These are phyloP conservation scores for Neopestalotiopsis clavispora DNA, from an alignment of 2,329 filamentous ascomycete genomes.

Conservation along the genomic window DNA sequence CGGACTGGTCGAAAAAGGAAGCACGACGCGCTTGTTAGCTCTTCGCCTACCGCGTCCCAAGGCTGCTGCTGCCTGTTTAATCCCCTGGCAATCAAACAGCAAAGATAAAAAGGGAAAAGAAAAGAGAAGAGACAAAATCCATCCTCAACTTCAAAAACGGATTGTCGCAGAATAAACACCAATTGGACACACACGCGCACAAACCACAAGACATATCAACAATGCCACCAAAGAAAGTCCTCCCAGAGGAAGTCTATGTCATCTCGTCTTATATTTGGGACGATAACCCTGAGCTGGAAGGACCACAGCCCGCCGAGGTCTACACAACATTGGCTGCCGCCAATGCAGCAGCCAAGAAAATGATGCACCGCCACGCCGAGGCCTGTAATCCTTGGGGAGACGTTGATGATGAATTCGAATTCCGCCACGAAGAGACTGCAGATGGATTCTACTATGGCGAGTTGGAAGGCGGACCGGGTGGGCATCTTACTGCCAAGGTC, in stretches of 20 bases:
- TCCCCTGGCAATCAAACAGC: neutral
- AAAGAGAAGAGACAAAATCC: neutral
- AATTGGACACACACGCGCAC: too few species aligned
- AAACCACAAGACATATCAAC: neutral
- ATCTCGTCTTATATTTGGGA: constrained; percentile 20
- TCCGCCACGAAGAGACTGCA: neutral
- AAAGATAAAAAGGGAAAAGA: neutral
- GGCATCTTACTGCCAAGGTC: constrained; percentile 2
- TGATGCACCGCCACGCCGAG: constrained; percentile 18
- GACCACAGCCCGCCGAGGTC: constrained; percentile 17
- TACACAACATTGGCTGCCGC: constrained; percentile 17
- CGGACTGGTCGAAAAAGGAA: neutral
- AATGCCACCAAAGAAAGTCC: constrained; percentile 12
- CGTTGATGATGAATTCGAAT: constrained; percentile 5
- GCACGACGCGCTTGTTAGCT: neutral
- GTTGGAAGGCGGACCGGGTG: neutral
- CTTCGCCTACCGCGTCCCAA: neutral
- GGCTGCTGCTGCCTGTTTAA: neutral
- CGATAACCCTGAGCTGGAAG: constrained; percentile 14
- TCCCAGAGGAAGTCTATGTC: constrained; percentile 17
- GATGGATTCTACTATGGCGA: constrained; percentile 9
- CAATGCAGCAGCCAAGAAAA: constrained; percentile 19
- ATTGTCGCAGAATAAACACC: neutral
- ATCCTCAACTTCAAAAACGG: neutral
- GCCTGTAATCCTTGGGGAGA: constrained; percentile 12